Percentiles rank a stretch among this genome's conserved stretches.
Evolutionary conservation across 305 asterid genomes (phyloP).

Genomic region (Solanum hybrid): DNA sequence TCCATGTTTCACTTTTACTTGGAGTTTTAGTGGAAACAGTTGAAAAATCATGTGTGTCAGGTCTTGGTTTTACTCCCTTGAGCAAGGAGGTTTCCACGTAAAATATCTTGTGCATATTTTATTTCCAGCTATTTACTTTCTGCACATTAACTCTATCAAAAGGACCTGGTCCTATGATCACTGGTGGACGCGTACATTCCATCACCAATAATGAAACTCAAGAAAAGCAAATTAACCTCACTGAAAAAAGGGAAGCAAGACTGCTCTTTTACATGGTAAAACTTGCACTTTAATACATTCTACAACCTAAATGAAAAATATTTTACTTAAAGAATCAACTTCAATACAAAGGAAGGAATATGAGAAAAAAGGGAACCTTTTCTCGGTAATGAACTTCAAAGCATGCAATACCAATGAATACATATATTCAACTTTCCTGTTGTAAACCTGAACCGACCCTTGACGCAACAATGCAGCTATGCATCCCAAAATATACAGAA

Average conservation of each 20-base stretch:
- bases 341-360: neutral
- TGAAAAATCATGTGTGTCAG: no score
- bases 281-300: neutral
- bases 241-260: neutral
- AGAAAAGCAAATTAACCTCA: neutral
- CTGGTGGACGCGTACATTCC: no score
- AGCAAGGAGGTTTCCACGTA: no score
- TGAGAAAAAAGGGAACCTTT: conserved; percentile 23
- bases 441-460: conserved; percentile 47
- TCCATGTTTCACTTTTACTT: no score
- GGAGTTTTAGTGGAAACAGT: no score
- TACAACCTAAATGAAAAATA: neutral
- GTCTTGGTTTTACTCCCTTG: no score
- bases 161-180: no score
- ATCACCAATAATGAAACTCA: neutral
- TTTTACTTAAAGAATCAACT: neutral
- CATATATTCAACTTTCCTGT: conserved; percentile 85
- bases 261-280: neutral
- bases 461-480: conserved; percentile 69
- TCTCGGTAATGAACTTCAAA: conserved; percentile 48
- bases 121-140: no score
- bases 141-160: no score
- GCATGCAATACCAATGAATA: conserved; percentile 78
- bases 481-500: neutral
- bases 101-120: no score